These are phyloP conservation scores for Pelargonium fulgidum DNA, from an alignment of 441 rosid species.

Conservation along the genomic window DNA sequence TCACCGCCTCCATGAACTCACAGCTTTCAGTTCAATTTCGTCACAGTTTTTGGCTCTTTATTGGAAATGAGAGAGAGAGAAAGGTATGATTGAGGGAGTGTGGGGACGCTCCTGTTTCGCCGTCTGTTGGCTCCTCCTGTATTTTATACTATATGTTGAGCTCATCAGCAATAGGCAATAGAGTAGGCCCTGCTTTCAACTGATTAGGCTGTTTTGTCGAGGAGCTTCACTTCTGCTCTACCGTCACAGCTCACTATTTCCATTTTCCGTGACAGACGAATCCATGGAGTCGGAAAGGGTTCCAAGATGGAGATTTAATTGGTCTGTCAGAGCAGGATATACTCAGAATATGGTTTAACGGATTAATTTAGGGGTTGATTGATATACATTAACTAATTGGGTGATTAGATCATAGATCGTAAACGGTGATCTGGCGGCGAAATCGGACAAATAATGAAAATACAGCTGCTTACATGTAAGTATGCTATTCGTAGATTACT, in stretches of 20 bases:
- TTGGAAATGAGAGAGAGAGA: neutral
- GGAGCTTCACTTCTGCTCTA: neutral
- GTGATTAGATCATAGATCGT: too few species aligned
- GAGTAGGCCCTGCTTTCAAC: neutral
- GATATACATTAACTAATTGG: too few species aligned
- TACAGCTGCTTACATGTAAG: too few species aligned
- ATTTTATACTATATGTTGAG: too few species aligned
- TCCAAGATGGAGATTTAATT: neutral
- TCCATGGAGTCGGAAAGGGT: neutral
- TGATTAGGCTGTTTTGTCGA: neutral
- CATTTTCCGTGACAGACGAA: neutral
- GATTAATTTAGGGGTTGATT: too few species aligned
- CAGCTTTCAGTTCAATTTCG: too few species aligned
- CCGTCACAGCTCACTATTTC: neutral
- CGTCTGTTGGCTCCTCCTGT: neutral
- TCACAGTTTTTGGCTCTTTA: neutral
- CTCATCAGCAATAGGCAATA: neutral
- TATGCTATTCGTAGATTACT: too few species aligned
- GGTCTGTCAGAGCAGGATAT: neutral
- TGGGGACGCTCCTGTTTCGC: neutral
- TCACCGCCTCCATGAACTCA: conserved; percentile 19
- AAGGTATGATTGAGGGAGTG: neutral
- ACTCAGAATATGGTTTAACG: neutral
- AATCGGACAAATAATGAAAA: too few species aligned
- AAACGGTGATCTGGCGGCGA: too few species aligned